A percentile compares a stretch with the other conserved stretches of the same genome.
Conservation (phyloP, 352 stramenopile species). For the Phytophthora pisi region DNA sequence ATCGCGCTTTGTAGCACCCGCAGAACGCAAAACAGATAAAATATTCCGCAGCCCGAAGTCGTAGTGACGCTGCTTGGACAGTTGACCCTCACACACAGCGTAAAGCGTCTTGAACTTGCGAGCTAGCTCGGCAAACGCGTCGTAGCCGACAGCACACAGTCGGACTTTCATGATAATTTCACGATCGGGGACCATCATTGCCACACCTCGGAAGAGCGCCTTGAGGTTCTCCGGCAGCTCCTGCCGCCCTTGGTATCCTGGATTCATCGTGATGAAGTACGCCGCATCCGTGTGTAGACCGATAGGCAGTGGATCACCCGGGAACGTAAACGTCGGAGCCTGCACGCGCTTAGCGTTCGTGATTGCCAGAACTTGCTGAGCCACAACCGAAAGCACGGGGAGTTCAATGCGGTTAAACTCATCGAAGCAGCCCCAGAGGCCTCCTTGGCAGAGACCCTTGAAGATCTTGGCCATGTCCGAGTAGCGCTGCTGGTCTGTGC, state of each 20-base stretch:
- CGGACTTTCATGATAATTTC: constrained; percentile 96
- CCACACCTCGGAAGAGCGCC: constrained; percentile 93
- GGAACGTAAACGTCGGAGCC: constrained; percentile 63
- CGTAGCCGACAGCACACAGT: constrained; percentile 93
- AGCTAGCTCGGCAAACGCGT: constrained; percentile 92
- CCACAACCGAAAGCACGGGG: constrained; percentile 92
- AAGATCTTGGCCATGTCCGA: constrained; percentile 95
- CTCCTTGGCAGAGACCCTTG: constrained; percentile 91
- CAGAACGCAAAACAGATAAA: constrained; percentile 95
- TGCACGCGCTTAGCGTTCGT: constrained; percentile 72
- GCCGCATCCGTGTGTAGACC: constrained; percentile 61
- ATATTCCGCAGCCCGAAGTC: constrained; percentile 96
- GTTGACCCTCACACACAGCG: constrained; percentile 94
- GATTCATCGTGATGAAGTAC: constrained; percentile 96
- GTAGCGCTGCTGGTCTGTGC: constrained; percentile 91
- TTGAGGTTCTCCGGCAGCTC: constrained; percentile 94
- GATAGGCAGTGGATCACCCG: constrained; percentile 66
- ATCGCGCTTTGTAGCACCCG: constrained; percentile 94
- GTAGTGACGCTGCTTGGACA: constrained; percentile 94
- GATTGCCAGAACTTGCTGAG: constrained; percentile 91
- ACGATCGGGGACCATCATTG: constrained; percentile 97
- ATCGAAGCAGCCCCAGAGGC: constrained; percentile 92
- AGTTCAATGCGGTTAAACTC: constrained; percentile 95
- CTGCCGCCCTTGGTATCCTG: constrained; percentile 91
- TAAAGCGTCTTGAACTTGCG: constrained; percentile 97